Evolutionary conservation across 768 basidiomycete genomes (phyloP).

Genomic region (Lactifluus piperatus): DNA sequence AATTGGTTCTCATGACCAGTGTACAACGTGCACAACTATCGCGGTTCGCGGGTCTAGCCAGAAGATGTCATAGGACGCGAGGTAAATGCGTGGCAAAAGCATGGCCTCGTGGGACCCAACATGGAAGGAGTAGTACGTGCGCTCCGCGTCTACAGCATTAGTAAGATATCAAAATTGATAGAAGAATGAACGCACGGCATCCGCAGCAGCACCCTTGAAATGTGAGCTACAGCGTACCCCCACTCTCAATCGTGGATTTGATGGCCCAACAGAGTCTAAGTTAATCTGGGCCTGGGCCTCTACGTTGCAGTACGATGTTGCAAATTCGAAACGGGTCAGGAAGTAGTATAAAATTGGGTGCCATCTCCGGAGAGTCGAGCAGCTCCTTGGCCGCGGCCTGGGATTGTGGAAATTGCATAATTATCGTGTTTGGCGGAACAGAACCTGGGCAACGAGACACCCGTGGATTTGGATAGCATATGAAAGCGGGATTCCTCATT

Average conservation of each 20-base stretch:
- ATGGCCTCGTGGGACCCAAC: background rate
- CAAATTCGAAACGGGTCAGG: background rate
- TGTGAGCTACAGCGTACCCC: background rate
- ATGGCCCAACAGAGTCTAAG: too few species aligned
- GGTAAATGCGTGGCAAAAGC: background rate
- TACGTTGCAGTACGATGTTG: background rate
- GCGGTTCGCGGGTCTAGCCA: background rate
- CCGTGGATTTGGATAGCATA: too few species aligned
- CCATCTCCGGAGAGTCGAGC: background rate
- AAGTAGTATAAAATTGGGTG: background rate
- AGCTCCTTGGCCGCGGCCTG: background rate
- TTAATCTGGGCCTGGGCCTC: background rate
- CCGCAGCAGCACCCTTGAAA: background rate
- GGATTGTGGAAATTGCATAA: too few species aligned
- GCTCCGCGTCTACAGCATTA: background rate
- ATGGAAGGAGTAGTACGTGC: constrained; percentile 6
- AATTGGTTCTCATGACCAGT: constrained; percentile 1
- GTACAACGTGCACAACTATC: background rate
- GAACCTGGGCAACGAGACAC: too few species aligned
- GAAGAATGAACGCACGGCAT: background rate
- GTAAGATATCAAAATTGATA: background rate
- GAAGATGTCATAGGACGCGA: background rate
- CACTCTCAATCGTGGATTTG: too few species aligned
- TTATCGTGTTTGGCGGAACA: too few species aligned
- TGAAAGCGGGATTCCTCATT: background rate